A percentile compares a stretch with the other conserved stretches of the same genome.
phyloP scores from a whole-genome alignment of 2,329 filamentous ascomycete species.

The Monilinia vaccinii-corymbosi region DNA sequence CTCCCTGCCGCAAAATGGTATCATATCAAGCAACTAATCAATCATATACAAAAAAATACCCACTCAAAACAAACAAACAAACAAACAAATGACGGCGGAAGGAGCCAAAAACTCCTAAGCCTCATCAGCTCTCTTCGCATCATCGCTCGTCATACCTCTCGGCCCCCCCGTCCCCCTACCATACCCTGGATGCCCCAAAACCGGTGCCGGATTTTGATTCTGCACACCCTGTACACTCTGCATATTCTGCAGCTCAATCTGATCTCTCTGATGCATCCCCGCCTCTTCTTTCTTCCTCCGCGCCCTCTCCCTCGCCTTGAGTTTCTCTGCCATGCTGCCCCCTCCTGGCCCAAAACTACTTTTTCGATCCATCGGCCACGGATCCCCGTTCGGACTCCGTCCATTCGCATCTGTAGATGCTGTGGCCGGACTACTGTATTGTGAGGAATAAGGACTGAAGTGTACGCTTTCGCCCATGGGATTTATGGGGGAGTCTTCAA shows the following conservation, averaged over 20 bases:
- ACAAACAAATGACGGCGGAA: too few relatives aligned
- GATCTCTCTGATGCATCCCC: slow-evolving; percentile 12
- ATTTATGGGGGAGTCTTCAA: slow-evolving; percentile 23
- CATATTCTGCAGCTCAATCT: slow-evolving; percentile 24
- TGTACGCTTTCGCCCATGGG: slow-evolving; percentile 36
- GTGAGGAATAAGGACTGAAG: slow-evolving; percentile 51
- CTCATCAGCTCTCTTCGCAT: slow-evolving; percentile 18
- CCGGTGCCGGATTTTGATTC: slow-evolving; percentile 22
- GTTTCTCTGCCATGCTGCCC: slow-evolving; percentile 5
- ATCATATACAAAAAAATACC: neutral
- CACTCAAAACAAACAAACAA: neutral
- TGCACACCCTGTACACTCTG: slow-evolving; percentile 14
- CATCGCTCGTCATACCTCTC: slow-evolving; percentile 14
- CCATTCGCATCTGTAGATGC: slow-evolving; percentile 13
- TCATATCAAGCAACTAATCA: neutral
- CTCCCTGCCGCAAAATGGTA: neutral
- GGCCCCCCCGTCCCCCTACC: slow-evolving; percentile 14
- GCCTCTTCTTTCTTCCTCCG: slow-evolving; percentile 14
- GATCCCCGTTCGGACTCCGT: slow-evolving; percentile 9
- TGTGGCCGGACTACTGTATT: slow-evolving; percentile 47
- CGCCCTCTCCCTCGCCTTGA: slow-evolving; percentile 6
- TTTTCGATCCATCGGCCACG: slow-evolving; percentile 20
- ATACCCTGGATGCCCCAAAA: slow-evolving; percentile 23
- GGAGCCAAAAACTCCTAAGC: slow-evolving; percentile 1
- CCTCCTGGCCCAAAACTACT: slow-evolving; percentile 10